Conservation (phyloP, 306 rosid genomes). For the Begonia peltatifolia region DNA sequence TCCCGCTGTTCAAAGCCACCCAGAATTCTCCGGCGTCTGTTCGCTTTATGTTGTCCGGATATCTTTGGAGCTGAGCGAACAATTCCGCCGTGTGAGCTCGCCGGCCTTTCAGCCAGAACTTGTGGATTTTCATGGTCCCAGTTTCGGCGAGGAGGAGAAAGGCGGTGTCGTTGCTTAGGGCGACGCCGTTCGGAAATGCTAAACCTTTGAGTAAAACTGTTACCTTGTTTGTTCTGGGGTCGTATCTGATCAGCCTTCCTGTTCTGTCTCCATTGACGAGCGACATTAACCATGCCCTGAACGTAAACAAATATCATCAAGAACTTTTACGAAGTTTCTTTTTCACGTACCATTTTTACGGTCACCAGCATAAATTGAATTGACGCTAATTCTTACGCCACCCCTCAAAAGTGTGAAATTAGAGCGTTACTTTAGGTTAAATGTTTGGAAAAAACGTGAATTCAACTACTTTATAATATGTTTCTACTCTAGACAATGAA, state of each 20-base stretch:
- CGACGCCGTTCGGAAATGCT: conserved; percentile 54
- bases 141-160: conserved; percentile 35
- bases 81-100: conserved; percentile 3
- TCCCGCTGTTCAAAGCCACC: conserved; percentile 32
- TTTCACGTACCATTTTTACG: too few species aligned
- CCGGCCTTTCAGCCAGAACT: conserved; percentile 20
- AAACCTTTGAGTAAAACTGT: conserved; percentile 25
- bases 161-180: conserved; percentile 35
- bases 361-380: too few species aligned
- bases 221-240: conserved; percentile 21
- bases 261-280: conserved; percentile 31
- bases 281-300: conserved; percentile 22
- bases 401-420: too few species aligned
- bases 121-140: conserved; percentile 9
- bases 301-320: too few species aligned
- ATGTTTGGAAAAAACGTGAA: too few species aligned
- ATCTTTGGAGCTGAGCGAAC: conserved; percentile 21
- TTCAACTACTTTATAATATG: too few species aligned
- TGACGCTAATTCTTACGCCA: too few species aligned
- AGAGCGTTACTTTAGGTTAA: too few species aligned
- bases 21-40: conserved; percentile 29
- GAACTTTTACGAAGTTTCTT: too few species aligned
- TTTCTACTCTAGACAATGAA: too few species aligned
- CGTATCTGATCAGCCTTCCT: conserved; percentile 39
- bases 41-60: conserved; percentile 49